Base-by-base conservation (phyloP, 2,329 filamentous ascomycete species). In the Endothia cerciana region DNA sequence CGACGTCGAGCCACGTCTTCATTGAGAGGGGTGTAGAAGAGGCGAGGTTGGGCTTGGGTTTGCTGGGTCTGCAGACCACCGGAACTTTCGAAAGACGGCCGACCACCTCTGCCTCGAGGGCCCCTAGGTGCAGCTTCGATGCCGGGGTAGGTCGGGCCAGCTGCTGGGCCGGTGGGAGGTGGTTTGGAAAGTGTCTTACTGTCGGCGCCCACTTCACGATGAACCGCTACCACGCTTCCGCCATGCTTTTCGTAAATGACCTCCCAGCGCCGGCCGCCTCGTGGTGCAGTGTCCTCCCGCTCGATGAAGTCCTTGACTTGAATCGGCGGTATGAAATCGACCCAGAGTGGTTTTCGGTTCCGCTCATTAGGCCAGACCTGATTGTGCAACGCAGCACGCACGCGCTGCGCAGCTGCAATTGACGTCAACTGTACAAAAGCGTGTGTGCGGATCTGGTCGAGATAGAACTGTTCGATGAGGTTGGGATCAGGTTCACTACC, bases 361-460 rank as follows among this genome's bases (percentile, higher is more conserved):
- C 89, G 88, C 78, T 98, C 94, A 66, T 93, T 87, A 0, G 94
- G 94, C 92, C 94, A 98, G 43, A 93, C 85, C 28, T 85, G 85
- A 65, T 88, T 87, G 77, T 99, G 94, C 2, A 98, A 81, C 2
- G 86, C 85, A 11, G 87, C 85, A 59, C 94, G 90, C 10, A 92
- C 93, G 28, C 92, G 86, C 0, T 89, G 88, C 4, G 95, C 95
- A 3, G 91, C 89, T 2, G 88, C 81, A 11, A 88, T 81, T 56
- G 83, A 89, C 55, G 82, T 80, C 75, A 98, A 94, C 30, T 87
- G 81, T 45, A 90, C 90, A 73, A 97, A 91, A 10, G 93, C 93
- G 76, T 99, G 95, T 0, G 94, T 96, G 69, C 91, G 90, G 73
- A 98, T 91, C 40, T 85, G 83, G 75, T 98, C 94, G 47, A 98